phyloP scores from a whole-genome alignment of 108 stramenopile genomes.

The Pseudonitzschia pungens region DNA sequence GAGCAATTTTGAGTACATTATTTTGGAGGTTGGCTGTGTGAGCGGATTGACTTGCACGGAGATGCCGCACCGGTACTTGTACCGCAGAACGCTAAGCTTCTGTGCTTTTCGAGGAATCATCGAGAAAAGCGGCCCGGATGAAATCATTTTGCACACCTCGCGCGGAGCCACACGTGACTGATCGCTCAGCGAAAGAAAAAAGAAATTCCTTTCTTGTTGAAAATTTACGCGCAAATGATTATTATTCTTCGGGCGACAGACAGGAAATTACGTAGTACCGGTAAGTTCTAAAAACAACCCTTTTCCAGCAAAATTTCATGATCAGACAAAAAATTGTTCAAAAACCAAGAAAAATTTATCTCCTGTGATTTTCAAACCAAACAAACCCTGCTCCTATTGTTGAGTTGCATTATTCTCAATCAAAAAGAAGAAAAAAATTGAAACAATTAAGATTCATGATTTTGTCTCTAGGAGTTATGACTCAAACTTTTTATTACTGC shows the following conservation, averaged over 20 bases:
- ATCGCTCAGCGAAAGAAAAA: not conserved
- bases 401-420: no score
- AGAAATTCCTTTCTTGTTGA: not conserved
- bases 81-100: not conserved
- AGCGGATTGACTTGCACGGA: not conserved
- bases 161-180: not conserved
- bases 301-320: not conserved
- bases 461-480: no score
- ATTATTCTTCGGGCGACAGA: not conserved
- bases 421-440: no score
- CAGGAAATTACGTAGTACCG: not conserved
- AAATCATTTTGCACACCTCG: not conserved
- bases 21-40: not conserved
- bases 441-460: no score
- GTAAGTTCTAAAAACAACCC: slow-evolving; percentile 3
- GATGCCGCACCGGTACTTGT: not conserved
- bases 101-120: no score
- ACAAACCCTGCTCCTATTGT: no score
- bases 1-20: not conserved
- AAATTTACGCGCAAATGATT: not conserved
- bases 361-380: not conserved
- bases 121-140: no score
- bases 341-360: not conserved
- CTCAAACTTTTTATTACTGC: no score
- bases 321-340: not conserved